A percentile compares a stretch with the other conserved stretches of the same genome.
Evolutionary conservation across 371 early-diverging fungal genomes (phyloP).

Genomic region (Nematocida sp.): DNA sequence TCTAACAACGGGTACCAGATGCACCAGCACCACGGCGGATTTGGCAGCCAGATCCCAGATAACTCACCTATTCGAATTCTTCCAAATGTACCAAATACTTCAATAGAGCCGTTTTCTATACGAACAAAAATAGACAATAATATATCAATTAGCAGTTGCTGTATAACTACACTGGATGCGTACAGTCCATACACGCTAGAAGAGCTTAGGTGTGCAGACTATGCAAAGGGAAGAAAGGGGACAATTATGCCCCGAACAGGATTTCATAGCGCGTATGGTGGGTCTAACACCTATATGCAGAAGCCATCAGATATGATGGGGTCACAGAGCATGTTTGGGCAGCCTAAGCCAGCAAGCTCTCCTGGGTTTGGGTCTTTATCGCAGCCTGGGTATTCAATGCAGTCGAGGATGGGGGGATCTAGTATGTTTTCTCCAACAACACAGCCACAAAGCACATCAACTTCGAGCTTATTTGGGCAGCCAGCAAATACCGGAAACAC

Average conservation of each 20-base stretch:
- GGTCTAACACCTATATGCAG: not conserved
- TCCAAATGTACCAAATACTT: slow-evolving; percentile 16
- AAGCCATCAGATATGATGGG: slow-evolving; percentile 26
- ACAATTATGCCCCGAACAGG: slow-evolving; percentile 1
- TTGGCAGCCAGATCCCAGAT: slow-evolving; percentile 1
- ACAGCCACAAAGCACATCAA: not conserved
- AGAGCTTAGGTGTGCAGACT: slow-evolving; percentile 55
- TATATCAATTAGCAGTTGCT: not conserved
- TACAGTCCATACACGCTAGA: slow-evolving; percentile 39
- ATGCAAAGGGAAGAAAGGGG: slow-evolving; percentile 26
- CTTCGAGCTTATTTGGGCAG: slow-evolving; percentile 17
- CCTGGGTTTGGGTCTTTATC: not conserved
- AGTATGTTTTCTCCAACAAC: slow-evolving; percentile 9
- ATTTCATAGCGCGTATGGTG: slow-evolving; percentile 9
- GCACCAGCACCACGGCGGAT: slow-evolving; percentile 9
- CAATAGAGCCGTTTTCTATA: slow-evolving; percentile 28
- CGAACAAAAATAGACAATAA: slow-evolving; percentile 15
- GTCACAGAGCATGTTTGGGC: not conserved
- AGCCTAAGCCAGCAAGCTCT: not conserved
- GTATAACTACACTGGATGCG: slow-evolving; percentile 35
- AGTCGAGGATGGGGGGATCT: not conserved
- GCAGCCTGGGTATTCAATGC: not conserved
- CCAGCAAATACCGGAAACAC: not conserved
- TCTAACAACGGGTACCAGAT: not conserved
- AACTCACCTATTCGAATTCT: slow-evolving; percentile 32